Base-by-base conservation (phyloP, 371 early-diverging fungal genomes). In the Zopfochytrium polystomum region DNA sequence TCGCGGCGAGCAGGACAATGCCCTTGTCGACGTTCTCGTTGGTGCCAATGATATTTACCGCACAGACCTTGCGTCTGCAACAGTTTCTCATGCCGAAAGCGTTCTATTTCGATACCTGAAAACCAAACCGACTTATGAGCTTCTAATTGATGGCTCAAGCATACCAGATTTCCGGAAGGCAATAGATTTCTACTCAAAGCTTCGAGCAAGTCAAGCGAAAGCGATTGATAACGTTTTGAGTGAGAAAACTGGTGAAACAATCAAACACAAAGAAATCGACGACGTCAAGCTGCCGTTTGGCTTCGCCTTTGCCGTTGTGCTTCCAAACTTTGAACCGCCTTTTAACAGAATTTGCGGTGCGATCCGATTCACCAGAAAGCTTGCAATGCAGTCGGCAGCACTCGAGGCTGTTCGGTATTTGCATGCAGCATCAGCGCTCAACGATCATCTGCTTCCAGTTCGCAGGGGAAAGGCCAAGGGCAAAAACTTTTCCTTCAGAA, bases 361-460 rank as follows among this genome's bases (percentile, higher is more conserved):
- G 13, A 31, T 66, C 6, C 51, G 71, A n/a, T 63, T 66, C 29
- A 86, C 87, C 31, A 89, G 87, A 56, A 76, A 67, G 43, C 70
- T 83, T 31, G 93, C 96, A 2, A 87, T 81, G 64, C 83, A 87
- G 27, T 67, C 84, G 1, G 89, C 86, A 0, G 87, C 90, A 0
- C 74, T 90, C 42, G 83, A 90, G 33, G 80, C 87, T 0, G 87
- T 88, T 50, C 76, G 81, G 45, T 71, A 79, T 45, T 74, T 95
- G 2, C 85, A 88, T 50, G 66, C 66, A 20, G 30, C 74, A 0
- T 82, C 86, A 2, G 88, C 83, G 0, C 73, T 95, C 29, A 82
- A 90, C 66, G 87, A 91, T 30, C 80, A 90, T 53, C 74, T 95
- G 25, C 48, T 86, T 22, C 92, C 92, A 34, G 47, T 57, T 30